Conservation (phyloP, 108 stramenopile species). For the Cyclotella baltica region DNA sequence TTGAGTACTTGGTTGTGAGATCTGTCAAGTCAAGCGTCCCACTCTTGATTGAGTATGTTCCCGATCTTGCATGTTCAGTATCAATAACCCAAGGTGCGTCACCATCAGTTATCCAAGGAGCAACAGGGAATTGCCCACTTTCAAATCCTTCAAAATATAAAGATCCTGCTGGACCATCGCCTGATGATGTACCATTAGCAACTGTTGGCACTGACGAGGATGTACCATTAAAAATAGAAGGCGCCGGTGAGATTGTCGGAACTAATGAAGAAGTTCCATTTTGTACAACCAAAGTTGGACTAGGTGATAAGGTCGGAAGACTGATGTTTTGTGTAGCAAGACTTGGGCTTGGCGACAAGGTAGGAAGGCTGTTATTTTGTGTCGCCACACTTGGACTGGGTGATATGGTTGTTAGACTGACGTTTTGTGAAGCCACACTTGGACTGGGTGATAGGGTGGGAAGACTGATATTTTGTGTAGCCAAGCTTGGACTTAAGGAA, state of each 20-base stretch:
- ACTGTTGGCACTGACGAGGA: too few relatives aligned
- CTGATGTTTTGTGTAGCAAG: neutral
- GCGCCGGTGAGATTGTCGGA: too few relatives aligned
- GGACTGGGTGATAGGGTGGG: neutral
- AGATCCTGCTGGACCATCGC: slow-evolving; percentile 20
- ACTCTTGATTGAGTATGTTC: slow-evolving; percentile 45
- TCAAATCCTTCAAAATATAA: slow-evolving; percentile 32
- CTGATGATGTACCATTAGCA: neutral
- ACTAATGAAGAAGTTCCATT: neutral
- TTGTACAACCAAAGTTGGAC: too few relatives aligned
- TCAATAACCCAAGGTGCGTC: slow-evolving; percentile 28
- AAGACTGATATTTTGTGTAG: too few relatives aligned
- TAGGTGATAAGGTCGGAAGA: neutral
- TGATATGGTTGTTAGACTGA: neutral
- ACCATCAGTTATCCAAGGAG: slow-evolving; percentile 35
- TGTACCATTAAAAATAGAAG: too few relatives aligned
- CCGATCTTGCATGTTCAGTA: slow-evolving; percentile 26
- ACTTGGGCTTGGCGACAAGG: too few relatives aligned
- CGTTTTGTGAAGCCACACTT: neutral
- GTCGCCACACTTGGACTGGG: too few relatives aligned
- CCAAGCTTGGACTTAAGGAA: too few relatives aligned
- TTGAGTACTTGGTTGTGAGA: slow-evolving; percentile 24
- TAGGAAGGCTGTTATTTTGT: too few relatives aligned
- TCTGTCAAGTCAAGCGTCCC: slow-evolving; percentile 12
- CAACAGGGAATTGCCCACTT: slow-evolving; percentile 14